A percentile compares a stretch with the other conserved stretches of the same genome.
phyloP scores from a whole-genome alignment of 345 rosid species.

The Lagerstroemia speciosa region DNA sequence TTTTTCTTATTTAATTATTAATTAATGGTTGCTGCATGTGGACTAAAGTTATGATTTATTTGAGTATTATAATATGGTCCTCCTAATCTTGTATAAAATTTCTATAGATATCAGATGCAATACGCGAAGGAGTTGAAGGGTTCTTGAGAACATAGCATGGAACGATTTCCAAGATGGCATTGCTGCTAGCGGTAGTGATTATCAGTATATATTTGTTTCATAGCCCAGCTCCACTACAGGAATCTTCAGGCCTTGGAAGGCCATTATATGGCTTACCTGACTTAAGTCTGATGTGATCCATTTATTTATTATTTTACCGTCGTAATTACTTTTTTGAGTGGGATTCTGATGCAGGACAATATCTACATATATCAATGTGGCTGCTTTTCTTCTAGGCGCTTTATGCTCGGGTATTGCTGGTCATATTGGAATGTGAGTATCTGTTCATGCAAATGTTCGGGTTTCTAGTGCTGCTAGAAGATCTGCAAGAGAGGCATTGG shows the following conservation, averaged over 20 bases:
- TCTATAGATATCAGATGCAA: slow-evolving; percentile 92
- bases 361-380: slow-evolving; percentile 86
- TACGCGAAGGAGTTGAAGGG: slow-evolving; percentile 99
- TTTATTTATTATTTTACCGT: not conserved
- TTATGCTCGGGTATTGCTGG: slow-evolving; percentile 93
- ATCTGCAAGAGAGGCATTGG: slow-evolving; percentile 98
- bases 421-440: slow-evolving; percentile 99
- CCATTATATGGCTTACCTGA: slow-evolving; percentile 15
- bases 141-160: slow-evolving; percentile 96
- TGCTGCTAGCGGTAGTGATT: slow-evolving; percentile 78
- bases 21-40: not conserved
- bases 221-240: slow-evolving; percentile 83
- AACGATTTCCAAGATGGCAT: slow-evolving; percentile 94
- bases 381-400: slow-evolving; percentile 91
- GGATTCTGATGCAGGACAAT: slow-evolving; percentile 46
- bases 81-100: slow-evolving; percentile 25
- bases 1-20: not conserved
- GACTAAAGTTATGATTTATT: not conserved
- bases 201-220: slow-evolving; percentile 83
- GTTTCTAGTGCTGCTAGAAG: slow-evolving; percentile 98
- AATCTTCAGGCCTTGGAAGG: slow-evolving; percentile 97
- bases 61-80: not conserved
- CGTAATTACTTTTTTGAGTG: slow-evolving; percentile 14
- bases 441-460: slow-evolving; percentile 99
- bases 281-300: slow-evolving; percentile 3